These are phyloP conservation scores for Diddensiella santjacobensis DNA, from an alignment of 805 yeast genomes.

Conservation along the genomic window DNA sequence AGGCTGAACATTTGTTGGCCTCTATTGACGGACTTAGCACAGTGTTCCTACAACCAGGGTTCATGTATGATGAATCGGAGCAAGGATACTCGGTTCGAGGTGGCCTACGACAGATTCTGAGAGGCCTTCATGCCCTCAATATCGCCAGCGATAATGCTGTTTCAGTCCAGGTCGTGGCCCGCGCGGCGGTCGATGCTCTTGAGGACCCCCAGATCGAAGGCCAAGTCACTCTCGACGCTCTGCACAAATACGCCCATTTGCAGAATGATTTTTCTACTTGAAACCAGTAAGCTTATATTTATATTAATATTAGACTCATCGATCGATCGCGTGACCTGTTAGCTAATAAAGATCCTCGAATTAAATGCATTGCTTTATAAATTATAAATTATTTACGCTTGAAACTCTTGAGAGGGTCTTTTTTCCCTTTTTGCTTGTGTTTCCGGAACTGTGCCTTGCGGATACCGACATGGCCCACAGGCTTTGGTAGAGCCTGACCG, in stretches of 20 bases:
- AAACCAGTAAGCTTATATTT: not conserved
- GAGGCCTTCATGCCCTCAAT: not conserved
- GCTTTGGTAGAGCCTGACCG: not conserved
- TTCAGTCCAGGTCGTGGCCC: slow-evolving; percentile 61
- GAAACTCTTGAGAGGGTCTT: slow-evolving; percentile 61
- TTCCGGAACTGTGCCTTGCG: too few species aligned
- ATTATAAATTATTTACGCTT: slow-evolving; percentile 25
- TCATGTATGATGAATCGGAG: slow-evolving; percentile 60
- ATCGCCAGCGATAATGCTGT: slow-evolving; percentile 28
- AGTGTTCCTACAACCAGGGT: slow-evolving; percentile 73
- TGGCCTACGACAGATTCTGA: not conserved
- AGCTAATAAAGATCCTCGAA: too few species aligned
- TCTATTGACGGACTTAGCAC: slow-evolving; percentile 50
- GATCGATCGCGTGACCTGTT: not conserved
- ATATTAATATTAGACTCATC: too few species aligned
- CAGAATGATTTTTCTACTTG: too few species aligned
- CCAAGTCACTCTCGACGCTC: slow-evolving; percentile 52
- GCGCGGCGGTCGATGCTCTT: slow-evolving; percentile 51
- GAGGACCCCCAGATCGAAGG: slow-evolving; percentile 51
- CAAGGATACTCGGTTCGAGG: not conserved
- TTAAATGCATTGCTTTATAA: too few species aligned
- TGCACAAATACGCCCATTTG: slow-evolving; percentile 23
- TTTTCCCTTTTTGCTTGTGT: too few species aligned
- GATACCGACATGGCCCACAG: not conserved
- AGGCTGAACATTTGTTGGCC: slow-evolving; percentile 59